phyloP scores from a whole-genome alignment of 2,329 filamentous ascomycete species.

The Pezicula carpinea region DNA sequence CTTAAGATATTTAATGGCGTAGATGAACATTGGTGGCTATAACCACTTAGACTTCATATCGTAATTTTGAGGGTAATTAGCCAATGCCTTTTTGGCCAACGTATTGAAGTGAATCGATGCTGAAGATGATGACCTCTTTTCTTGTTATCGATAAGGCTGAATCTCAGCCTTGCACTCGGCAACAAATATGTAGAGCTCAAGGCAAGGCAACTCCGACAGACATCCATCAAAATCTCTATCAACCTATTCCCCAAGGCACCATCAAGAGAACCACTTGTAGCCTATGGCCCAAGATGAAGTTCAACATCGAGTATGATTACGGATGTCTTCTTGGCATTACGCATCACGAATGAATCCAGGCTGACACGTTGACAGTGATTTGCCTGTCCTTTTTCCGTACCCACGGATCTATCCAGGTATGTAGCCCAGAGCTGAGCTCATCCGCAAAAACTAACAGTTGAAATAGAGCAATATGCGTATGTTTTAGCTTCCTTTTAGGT shows the following conservation, averaged over 20 bases:
- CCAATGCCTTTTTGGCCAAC: too few species aligned
- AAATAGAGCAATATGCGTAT: constrained; percentile 65
- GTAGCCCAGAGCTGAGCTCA: not conserved
- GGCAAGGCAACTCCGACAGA: not conserved
- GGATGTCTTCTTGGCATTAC: not conserved
- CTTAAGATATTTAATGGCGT: too few species aligned
- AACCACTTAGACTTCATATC: too few species aligned
- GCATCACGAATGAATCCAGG: constrained; percentile 12
- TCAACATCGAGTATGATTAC: constrained; percentile 66
- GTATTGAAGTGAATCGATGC: too few species aligned
- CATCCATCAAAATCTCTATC: not conserved
- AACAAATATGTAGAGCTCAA: too few species aligned
- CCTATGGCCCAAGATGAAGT: constrained; percentile 57
- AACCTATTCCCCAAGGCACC: not conserved
- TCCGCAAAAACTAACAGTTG: constrained; percentile 32
- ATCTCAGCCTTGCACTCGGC: not conserved
- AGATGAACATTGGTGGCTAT: too few species aligned
- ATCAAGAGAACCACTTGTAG: not conserved
- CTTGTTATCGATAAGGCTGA: not conserved
- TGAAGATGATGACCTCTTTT: too few species aligned
- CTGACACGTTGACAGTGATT: constrained; percentile 43
- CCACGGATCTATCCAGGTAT: constrained; percentile 63
- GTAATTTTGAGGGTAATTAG: too few species aligned
- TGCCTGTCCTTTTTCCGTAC: constrained; percentile 70
- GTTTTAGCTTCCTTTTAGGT: constrained; percentile 9